These are phyloP conservation scores for Cyathus striatus DNA, from an alignment of 768 basidiomycete genomes.

Conservation along the genomic window DNA sequence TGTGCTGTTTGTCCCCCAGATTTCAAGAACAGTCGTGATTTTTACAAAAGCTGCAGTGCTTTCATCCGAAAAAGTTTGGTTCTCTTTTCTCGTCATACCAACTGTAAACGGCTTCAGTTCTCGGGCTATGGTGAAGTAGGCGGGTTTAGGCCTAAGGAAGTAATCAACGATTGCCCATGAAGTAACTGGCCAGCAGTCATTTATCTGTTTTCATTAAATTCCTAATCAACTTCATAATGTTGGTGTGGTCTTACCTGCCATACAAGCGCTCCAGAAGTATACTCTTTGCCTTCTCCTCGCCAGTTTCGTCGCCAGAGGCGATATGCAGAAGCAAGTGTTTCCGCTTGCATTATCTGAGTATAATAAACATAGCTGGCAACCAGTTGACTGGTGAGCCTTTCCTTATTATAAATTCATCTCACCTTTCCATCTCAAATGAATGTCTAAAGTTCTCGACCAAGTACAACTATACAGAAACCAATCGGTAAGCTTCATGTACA, in stretches of 20 bases:
- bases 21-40: conserved; percentile 64
- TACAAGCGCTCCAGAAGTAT: conserved; percentile 87
- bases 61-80: conserved; percentile 50
- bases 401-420: not conserved
- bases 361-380: conserved; percentile 77
- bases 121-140: conserved; percentile 81
- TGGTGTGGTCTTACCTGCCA: conserved; percentile 93
- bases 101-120: conserved; percentile 80
- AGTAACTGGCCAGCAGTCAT: conserved; percentile 92
- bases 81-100: conserved; percentile 79
- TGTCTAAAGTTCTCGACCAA: conserved; percentile 93
- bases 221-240: too few relatives aligned
- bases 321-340: conserved; percentile 83
- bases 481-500: too few relatives aligned
- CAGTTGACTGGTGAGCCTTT: not conserved
- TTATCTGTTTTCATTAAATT: too few relatives aligned
- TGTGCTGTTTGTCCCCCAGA: conserved; percentile 87
- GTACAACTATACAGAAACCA: conserved; percentile 79
- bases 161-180: conserved; percentile 95
- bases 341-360: conserved; percentile 96
- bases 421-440: conserved; percentile 85
- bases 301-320: conserved; percentile 90
- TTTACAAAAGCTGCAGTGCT: conserved; percentile 62
- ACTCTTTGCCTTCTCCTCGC: conserved; percentile 80
- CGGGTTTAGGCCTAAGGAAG: conserved; percentile 89